phyloP scores from a whole-genome alignment of 345 rosid genomes.

The Iberis pinnata region DNA sequence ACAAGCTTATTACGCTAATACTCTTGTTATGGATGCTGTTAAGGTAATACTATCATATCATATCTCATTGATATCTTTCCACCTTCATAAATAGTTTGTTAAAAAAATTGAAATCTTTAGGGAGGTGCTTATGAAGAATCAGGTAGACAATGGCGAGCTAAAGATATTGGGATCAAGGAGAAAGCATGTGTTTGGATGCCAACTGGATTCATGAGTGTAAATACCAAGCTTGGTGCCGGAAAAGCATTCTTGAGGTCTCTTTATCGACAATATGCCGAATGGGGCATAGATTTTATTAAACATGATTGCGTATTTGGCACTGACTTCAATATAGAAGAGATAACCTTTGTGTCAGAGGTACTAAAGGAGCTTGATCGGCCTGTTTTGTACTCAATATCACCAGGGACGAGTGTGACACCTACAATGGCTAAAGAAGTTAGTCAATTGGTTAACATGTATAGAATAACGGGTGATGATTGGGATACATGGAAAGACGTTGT shows the following conservation, averaged over 20 bases:
- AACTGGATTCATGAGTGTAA: slow-evolving; percentile 85
- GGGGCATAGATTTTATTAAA: slow-evolving; percentile 98
- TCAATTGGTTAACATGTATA: slow-evolving; percentile 69
- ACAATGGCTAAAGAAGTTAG: slow-evolving; percentile 65
- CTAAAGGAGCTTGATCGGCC: slow-evolving; percentile 47
- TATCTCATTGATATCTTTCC: too few species aligned
- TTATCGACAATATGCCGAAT: slow-evolving; percentile 69
- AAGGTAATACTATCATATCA: too few species aligned
- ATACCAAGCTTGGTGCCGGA: slow-evolving; percentile 66
- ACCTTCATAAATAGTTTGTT: too few species aligned
- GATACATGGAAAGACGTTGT: slow-evolving; percentile 78
- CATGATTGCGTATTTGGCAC: slow-evolving; percentile 80
- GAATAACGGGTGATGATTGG: slow-evolving; percentile 95
- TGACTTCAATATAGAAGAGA: slow-evolving; percentile 66
- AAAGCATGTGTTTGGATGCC: slow-evolving; percentile 91
- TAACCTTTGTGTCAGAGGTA: slow-evolving; percentile 65
- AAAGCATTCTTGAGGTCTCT: slow-evolving; percentile 83
- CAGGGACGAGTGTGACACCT: slow-evolving; percentile 82
- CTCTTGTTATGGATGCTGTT: slow-evolving; percentile 52
- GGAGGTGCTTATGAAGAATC: slow-evolving; percentile 56
- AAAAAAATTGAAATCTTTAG: slow-evolving; percentile 20
- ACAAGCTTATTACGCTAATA: slow-evolving; percentile 77
- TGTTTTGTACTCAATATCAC: slow-evolving; percentile 77
- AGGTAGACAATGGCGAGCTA: slow-evolving; percentile 59
- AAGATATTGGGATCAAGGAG: slow-evolving; percentile 74